Evolutionary conservation across 108 stramenopile genomes (phyloP).

Genomic region (Discostella stelligeroides): DNA sequence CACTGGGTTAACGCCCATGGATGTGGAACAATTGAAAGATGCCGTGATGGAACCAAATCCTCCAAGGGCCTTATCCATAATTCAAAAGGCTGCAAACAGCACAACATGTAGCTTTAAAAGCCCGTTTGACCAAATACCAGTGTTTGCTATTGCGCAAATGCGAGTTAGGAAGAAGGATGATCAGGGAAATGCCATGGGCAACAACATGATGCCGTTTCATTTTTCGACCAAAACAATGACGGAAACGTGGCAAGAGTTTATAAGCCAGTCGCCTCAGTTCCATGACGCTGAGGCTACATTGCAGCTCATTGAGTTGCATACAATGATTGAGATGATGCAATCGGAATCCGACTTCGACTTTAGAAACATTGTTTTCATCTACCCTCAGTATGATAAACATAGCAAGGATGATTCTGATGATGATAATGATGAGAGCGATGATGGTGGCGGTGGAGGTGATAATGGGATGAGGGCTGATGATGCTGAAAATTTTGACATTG

Average conservation of each 20-base stretch:
- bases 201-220: constrained; percentile 46
- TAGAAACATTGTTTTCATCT: constrained; percentile 42
- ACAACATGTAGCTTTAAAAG: constrained; percentile 27
- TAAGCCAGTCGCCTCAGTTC: constrained; percentile 35
- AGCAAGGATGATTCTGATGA: constrained; percentile 9
- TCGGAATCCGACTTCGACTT: constrained; percentile 54
- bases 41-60: constrained; percentile 38
- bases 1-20: constrained; percentile 41
- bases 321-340: constrained; percentile 56
- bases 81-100: constrained; percentile 43
- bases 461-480: constrained; percentile 40
- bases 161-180: constrained; percentile 44
- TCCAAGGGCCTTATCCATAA: constrained; percentile 38
- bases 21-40: constrained; percentile 37
- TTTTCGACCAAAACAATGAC: constrained; percentile 49
- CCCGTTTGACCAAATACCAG: constrained; percentile 46
- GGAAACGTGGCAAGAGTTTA: constrained; percentile 44
- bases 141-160: constrained; percentile 54
- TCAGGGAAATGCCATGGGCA: constrained; percentile 26
- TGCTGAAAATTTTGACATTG: constrained; percentile 24
- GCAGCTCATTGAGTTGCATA: constrained; percentile 49
- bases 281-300: constrained; percentile 43
- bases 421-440: constrained; percentile 42
- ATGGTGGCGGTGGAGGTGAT: constrained; percentile 45
- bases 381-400: constrained; percentile 41